Base-by-base conservation (phyloP, 352 stramenopile genomes). In the Phytopythium sindhum region DNA sequence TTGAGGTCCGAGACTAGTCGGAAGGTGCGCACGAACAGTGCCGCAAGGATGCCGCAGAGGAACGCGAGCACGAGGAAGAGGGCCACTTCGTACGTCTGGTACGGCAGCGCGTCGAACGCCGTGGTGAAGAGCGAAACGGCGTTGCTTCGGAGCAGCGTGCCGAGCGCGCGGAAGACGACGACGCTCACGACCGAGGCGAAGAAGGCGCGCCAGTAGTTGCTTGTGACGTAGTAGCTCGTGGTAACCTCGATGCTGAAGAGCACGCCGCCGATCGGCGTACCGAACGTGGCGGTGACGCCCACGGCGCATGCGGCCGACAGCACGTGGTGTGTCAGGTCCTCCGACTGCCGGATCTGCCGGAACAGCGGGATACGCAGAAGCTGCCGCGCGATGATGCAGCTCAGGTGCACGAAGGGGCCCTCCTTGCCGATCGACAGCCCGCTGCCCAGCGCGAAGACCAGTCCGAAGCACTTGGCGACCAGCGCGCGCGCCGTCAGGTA, bases 121-220 rank as follows among this genome's bases (percentile, higher is more conserved):
- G 89, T 95, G 5, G 86, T 91, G 42, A 97, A 95, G 0, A 97
- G 73, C 45, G 84, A 84, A 2, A 88, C 80, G 14, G 74, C 80
- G 26, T 80, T 87, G 39, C 75, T 82, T 31, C 72, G 72, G 23
- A 91, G 60, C 41, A 89, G 59, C 52, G 70, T 82, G 61, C 89
- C 89, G 50, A 96, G 78, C 39, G 73, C 73, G 44, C 86, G 85
- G 61, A 96, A 96, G 26, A 96, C 81, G 12, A 97, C 78, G 35
- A 91, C 87, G 24, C 86, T 84, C 15, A 91, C 84, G 19, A 98
- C 56, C 12, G 90, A 93, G 28, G 82, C 88, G 64, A 97, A 93
- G 74, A 97, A 97, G 4, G 84, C 86, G n/a, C 85, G 81, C 79
- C 88, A 96, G 64, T 97, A 94, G 68, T 95, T 96, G 50, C 77